Evolutionary conservation across 2,329 filamentous ascomycete genomes (phyloP).

Genomic region (Ceratocystiopsis brevicomis): DNA sequence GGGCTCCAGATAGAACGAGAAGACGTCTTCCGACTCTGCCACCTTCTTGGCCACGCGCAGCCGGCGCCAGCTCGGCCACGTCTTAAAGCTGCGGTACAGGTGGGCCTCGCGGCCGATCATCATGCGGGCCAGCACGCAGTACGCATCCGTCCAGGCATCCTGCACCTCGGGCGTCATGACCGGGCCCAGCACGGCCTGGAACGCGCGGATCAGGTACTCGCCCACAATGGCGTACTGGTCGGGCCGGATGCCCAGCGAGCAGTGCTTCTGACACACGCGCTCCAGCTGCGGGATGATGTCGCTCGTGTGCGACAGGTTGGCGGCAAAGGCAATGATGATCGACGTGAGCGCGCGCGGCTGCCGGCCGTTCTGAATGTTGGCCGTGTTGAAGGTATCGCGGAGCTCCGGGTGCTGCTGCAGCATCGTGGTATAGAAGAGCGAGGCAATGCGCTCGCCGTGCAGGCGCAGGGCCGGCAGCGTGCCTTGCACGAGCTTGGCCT

Average conservation of each 20-base stretch:
- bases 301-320: conserved; percentile 46
- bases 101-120: conserved; percentile 47
- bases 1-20: conserved; percentile 50
- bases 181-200: conserved; percentile 45
- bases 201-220: conserved; percentile 47
- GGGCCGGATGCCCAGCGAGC: conserved; percentile 45
- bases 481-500: conserved; percentile 46
- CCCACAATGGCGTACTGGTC: conserved; percentile 56
- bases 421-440: conserved; percentile 55
- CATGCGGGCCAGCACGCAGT: conserved; percentile 54
- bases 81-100: conserved; percentile 37
- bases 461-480: conserved; percentile 50
- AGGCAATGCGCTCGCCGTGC: conserved; percentile 49
- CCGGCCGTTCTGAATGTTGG: conserved; percentile 42
- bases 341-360: conserved; percentile 43
- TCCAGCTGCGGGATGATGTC: conserved; percentile 34
- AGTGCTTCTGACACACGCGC: conserved; percentile 53
- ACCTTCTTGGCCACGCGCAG: conserved; percentile 48
- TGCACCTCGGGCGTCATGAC: conserved; percentile 45
- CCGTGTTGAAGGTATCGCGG: conserved; percentile 50
- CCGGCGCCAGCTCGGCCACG: conserved; percentile 47
- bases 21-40: conserved; percentile 47
- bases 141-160: conserved; percentile 52
- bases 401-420: conserved; percentile 45
- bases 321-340: conserved; percentile 50